Evolutionary conservation across 1,284 basidiomycete genomes (phyloP), one percentile per base, ranked within the genome.

Genomic region (Sanghuangporus sanghuang): DNA sequence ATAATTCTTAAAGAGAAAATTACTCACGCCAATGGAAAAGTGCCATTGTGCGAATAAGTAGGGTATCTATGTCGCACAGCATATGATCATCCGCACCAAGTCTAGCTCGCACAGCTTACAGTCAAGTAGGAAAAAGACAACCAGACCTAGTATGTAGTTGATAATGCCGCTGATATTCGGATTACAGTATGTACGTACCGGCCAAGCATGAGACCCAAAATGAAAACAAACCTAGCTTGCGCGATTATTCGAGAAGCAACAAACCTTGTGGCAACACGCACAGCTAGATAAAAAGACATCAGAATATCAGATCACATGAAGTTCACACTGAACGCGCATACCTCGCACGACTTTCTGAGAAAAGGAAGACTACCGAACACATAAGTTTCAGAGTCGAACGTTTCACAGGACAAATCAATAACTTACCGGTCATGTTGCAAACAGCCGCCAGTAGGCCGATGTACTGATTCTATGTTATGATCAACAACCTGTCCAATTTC

Each of bases 11-110:
- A 3, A 12, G n/a, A 27, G 9, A 16, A 40, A 36, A 7, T 1
- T 27, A 1, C 55, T 21, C 36, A 35, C 58, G 12, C 23, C 38
- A 1, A n/a, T 52, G 58, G 35, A 35, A 59, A 11, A 63, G 55
- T 38, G 61, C 61, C 36, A 57, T n/a, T n/a, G 57, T 55, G 12
- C 61, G 56, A 8, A 63, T 38, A 14, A 40, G 35, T n/a, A 63
- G 55, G 16, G 58, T 53, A 57, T 63, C 61, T 63, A 35, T 46
- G 11, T 42, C 16, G 23, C 23, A 23, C 23, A 23, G 27, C 40
- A 42, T 11, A n/a, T 5, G 1, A 18, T 21, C 14, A 18, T 18
- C 8, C 9, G 16, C n/a, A 11, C 2, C 14, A 57, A 40, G 9
- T 8, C 16, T 2, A 44, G 27, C 8, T 40, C 8, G 27, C 27